Conservation (phyloP, 2,329 filamentous ascomycete species). For the Lasiodiplodia gonubiensis region DNA sequence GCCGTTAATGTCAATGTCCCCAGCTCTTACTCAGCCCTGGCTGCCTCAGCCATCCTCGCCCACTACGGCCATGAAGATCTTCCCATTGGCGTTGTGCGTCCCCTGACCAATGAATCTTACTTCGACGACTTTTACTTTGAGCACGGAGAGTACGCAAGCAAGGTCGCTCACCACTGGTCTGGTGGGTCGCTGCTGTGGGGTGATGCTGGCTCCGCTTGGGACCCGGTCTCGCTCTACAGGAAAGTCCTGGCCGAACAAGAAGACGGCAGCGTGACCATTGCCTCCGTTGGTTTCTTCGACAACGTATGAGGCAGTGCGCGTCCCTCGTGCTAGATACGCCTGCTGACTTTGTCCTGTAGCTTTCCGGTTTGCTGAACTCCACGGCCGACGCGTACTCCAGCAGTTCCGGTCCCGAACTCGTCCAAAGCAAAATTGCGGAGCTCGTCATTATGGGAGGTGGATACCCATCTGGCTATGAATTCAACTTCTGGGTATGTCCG, state of each 20-base stretch:
- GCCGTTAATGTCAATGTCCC: constrained; percentile 52
- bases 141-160: constrained; percentile 54
- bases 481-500: constrained; percentile 51
- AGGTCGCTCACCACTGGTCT: constrained; percentile 53
- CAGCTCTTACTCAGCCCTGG: constrained; percentile 51
- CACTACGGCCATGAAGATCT: constrained; percentile 48
- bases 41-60: constrained; percentile 45
- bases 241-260: constrained; percentile 48
- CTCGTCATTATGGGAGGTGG: constrained; percentile 60
- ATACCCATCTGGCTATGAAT: constrained; percentile 56
- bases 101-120: constrained; percentile 52
- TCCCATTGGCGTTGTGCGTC: constrained; percentile 49
- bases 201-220: constrained; percentile 46
- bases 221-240: constrained; percentile 55
- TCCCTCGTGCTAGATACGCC: background rate
- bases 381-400: constrained; percentile 48
- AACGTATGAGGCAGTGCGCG: constrained; percentile 39
- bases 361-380: constrained; percentile 56
- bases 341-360: constrained; percentile 29
- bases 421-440: constrained; percentile 54
- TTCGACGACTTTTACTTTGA: constrained; percentile 50
- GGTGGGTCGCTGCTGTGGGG: constrained; percentile 47
- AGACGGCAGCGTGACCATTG: constrained; percentile 53
- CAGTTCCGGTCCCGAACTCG: constrained; percentile 50
- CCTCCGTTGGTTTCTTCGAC: constrained; percentile 54